phyloP scores from a whole-genome alignment of 768 basidiomycete species.

The Russula griseocarnosa region DNA sequence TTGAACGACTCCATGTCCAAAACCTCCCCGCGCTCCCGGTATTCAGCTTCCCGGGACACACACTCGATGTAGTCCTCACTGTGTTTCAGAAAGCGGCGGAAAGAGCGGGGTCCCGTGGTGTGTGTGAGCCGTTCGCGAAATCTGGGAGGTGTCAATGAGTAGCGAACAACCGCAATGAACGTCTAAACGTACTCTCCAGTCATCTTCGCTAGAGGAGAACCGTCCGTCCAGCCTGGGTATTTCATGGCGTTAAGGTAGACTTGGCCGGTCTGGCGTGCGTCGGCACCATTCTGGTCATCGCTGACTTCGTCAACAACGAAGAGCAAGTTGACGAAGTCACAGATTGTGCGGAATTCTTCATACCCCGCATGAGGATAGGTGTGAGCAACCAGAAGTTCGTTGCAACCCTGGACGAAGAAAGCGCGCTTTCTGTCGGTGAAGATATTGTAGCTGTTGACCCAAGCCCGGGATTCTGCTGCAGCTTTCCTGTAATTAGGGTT shows the following conservation, averaged over 20 bases:
- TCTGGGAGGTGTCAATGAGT: conserved; percentile 35
- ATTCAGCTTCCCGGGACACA: conserved; percentile 58
- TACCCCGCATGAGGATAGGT: conserved; percentile 59
- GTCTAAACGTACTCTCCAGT: conserved; percentile 53
- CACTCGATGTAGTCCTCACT: conserved; percentile 56
- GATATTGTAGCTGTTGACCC: conserved; percentile 60
- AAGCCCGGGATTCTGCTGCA: conserved; percentile 56
- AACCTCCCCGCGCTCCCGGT: conserved; percentile 55
- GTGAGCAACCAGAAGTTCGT: conserved; percentile 61
- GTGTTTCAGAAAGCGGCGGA: conserved; percentile 50
- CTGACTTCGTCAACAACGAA: conserved; percentile 70
- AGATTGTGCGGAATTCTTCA: conserved; percentile 57
- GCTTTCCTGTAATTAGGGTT: conserved; percentile 58
- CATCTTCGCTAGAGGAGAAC: conserved; percentile 54
- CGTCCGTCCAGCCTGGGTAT: conserved; percentile 53
- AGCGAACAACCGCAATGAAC: conserved; percentile 4
- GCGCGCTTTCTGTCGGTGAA: conserved; percentile 60
- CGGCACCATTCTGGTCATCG: conserved; percentile 60
- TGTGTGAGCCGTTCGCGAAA: conserved; percentile 53
- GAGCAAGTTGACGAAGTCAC: conserved; percentile 51
- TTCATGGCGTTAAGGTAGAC: conserved; percentile 55
- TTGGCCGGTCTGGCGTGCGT: conserved; percentile 53
- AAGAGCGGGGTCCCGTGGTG: conserved; percentile 44
- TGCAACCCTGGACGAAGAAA: conserved; percentile 59
- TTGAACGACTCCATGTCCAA: conserved; percentile 53